A percentile compares a stretch with the other conserved stretches of the same genome.
phyloP scores from a whole-genome alignment of 495 filamentous ascomycete species.

The Astrothelium subdiscretum region DNA sequence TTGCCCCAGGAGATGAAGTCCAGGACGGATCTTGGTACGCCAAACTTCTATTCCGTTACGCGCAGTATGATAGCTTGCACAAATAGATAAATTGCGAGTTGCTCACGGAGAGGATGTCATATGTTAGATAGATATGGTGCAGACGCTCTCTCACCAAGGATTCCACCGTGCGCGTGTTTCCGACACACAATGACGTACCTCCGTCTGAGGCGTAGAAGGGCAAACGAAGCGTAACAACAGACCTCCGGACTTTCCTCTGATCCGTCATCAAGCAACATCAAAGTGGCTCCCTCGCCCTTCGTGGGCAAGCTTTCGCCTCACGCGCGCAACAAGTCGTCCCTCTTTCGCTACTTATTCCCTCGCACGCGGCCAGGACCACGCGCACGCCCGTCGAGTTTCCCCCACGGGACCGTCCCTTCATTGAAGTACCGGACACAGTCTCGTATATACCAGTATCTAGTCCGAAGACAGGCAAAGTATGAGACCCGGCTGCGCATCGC shows the following conservation, averaged over 20 bases:
- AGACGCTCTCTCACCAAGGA: background rate
- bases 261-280: background rate
- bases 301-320: background rate
- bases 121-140: background rate
- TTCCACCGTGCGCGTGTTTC: too few relatives aligned
- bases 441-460: constrained; percentile 60
- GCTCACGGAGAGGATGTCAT: too few relatives aligned
- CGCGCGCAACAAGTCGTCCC: constrained; percentile 11
- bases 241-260: background rate
- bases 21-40: too few relatives aligned
- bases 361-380: constrained; percentile 46
- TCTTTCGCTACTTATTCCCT: constrained; percentile 51
- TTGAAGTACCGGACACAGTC: constrained; percentile 60
- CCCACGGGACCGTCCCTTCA: constrained; percentile 59
- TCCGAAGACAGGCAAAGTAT: constrained; percentile 44
- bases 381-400: constrained; percentile 52
- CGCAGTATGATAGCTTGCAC: too few relatives aligned
- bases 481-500: background rate
- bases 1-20: too few relatives aligned
- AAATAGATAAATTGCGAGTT: too few relatives aligned
- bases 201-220: background rate
- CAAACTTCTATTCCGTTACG: too few relatives aligned
- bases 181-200: background rate
- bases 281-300: constrained; percentile 1
- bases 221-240: background rate